Conservation (phyloP, 2,329 filamentous ascomycete species). For the Penicillium sclerotiorum region DNA sequence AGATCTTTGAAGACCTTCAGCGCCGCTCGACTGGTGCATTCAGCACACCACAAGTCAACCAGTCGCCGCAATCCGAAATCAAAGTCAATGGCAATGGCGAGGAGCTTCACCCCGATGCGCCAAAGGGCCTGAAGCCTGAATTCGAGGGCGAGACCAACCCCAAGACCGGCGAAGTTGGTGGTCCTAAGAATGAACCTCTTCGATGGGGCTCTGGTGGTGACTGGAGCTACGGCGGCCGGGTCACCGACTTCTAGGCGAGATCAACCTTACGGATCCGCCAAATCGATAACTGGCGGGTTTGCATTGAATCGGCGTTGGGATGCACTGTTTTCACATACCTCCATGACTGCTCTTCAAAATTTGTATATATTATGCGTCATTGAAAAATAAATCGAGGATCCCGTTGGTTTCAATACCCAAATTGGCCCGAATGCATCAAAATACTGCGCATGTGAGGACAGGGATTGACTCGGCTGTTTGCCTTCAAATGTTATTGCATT, state of each 20-base stretch:
- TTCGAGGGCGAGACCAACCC: slow-evolving; percentile 93
- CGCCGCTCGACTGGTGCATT: slow-evolving; percentile 74
- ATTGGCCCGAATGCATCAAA: no score
- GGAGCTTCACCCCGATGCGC: slow-evolving; percentile 70
- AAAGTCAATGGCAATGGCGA: slow-evolving; percentile 62
- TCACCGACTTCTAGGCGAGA: slow-evolving; percentile 75
- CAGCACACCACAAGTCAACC: slow-evolving; percentile 65
- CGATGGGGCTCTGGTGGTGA: slow-evolving; percentile 76
- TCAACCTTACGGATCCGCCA: neutral
- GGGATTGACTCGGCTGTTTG: no score
- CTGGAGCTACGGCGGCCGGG: slow-evolving; percentile 94
- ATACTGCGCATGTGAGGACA: no score
- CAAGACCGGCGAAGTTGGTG: slow-evolving; percentile 91
- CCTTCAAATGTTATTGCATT: no score
- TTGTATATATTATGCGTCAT: no score
- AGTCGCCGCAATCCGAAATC: slow-evolving; percentile 52
- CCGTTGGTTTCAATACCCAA: no score
- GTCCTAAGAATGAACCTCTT: slow-evolving; percentile 95
- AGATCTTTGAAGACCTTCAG: slow-evolving; percentile 86
- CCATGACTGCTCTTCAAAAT: no score
- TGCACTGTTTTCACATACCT: neutral
- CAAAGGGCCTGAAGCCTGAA: slow-evolving; percentile 79
- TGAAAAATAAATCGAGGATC: no score
- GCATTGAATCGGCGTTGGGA: slow-evolving; percentile 28
- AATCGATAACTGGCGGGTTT: slow-evolving; percentile 1